Conservation (phyloP, 2,329 filamentous ascomycete species). For the Aspergillus ustus region DNA sequence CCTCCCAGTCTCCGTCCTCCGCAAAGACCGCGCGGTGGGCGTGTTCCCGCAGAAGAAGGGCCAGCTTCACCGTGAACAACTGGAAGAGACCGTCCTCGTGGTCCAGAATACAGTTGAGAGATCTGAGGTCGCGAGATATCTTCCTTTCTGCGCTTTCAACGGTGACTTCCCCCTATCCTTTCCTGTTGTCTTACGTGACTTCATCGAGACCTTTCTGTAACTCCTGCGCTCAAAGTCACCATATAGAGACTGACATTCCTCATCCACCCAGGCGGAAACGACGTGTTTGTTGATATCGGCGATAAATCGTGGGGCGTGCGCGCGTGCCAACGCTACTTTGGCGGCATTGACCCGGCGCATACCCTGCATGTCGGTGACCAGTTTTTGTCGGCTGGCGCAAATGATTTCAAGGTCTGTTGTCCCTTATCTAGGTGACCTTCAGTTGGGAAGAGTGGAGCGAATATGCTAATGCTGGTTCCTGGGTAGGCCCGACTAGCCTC, state of each 20-base stretch:
- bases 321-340: slow-evolving; percentile 90
- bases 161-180: slow-evolving; percentile 48
- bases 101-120: slow-evolving; percentile 92
- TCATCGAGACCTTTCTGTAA: background rate
- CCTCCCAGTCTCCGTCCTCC: slow-evolving; percentile 77
- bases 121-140: slow-evolving; percentile 65
- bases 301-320: slow-evolving; percentile 97
- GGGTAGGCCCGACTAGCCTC: slow-evolving; percentile 76
- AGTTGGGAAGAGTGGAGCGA: no score
- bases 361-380: slow-evolving; percentile 95
- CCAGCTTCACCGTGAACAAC: slow-evolving; percentile 80
- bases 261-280: slow-evolving; percentile 69
- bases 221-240: no score
- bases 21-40: slow-evolving; percentile 86
- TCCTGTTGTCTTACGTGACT: background rate
- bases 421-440: background rate
- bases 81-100: slow-evolving; percentile 94
- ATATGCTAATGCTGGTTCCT: slow-evolving; percentile 1
- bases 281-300: slow-evolving; percentile 98
- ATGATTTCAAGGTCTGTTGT: slow-evolving; percentile 81
- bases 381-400: slow-evolving; percentile 91
- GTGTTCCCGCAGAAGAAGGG: slow-evolving; percentile 69
- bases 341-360: slow-evolving; percentile 72
- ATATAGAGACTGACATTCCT: slow-evolving; percentile 5
- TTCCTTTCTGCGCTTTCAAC: slow-evolving; percentile 98